phyloP scores from a whole-genome alignment of 139 green algal genomes.

The Astrephomene gubernaculifera region DNA sequence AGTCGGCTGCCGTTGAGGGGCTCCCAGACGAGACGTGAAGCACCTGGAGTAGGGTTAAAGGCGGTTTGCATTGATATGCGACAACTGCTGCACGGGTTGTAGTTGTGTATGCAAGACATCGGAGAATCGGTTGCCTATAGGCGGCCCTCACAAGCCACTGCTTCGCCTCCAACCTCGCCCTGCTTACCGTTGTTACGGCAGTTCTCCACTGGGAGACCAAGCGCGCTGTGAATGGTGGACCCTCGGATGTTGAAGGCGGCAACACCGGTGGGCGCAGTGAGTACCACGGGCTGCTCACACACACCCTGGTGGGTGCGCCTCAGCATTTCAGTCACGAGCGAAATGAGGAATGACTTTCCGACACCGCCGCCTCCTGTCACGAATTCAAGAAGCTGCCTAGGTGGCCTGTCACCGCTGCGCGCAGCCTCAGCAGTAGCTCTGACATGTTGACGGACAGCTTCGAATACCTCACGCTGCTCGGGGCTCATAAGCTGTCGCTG shows the following conservation, averaged over 20 bases:
- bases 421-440: background rate
- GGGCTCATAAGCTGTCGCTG: background rate
- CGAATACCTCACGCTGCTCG: background rate
- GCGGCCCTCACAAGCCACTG: too few species aligned
- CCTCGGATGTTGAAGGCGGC: slow-evolving; percentile 18
- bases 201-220: slow-evolving; percentile 13
- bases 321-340: background rate
- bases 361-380: background rate
- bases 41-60: background rate
- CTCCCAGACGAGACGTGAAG: background rate
- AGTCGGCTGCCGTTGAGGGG: background rate
- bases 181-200: background rate
- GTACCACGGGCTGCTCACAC: background rate
- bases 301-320: background rate
- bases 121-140: too few species aligned
- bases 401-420: background rate
- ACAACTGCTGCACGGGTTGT: too few species aligned
- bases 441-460: background rate
- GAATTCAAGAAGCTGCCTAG: background rate
- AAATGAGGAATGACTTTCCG: slow-evolving; percentile 10
- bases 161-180: too few species aligned
- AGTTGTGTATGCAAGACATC: too few species aligned
- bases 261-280: slow-evolving; percentile 4
- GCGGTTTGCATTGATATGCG: too few species aligned
- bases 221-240: background rate